Evolutionary conservation across 2,329 filamentous ascomycete species (phyloP), one percentile per base, ranked within the genome.

Genomic region (Chalaropsis thielavioides): DNA sequence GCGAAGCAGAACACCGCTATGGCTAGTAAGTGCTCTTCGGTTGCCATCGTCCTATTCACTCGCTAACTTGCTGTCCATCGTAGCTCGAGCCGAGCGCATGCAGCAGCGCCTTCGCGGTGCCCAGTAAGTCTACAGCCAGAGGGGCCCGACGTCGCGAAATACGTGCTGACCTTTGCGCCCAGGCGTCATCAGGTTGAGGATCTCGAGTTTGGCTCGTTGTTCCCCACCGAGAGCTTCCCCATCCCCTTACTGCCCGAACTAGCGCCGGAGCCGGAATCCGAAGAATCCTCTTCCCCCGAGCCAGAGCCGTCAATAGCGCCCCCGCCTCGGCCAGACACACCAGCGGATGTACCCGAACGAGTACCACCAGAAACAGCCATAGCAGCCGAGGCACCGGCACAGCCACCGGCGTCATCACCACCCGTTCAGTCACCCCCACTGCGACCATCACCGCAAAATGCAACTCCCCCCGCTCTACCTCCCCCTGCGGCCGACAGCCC

Each of bases 81-180:
- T 60, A 82, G 80, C 78, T 71, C 82, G 83, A 69, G 81, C 83
- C 69, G 82, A 84, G 72, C 82, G 83, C 71, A 79, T 86, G 75
- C 82, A 83, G 68, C 79, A 84, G 75, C 83, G 84, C 71, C 80
- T 87, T 72, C 83, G 84, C 68, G 84, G 84, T 68, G 83, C 83
- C 51, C 81, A 83, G 83, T 85, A 77, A 69, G 80, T 72, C 13
- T 35, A 1, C 15, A 10, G 38, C 27, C 15, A 46, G 51, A 31
- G 61, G 67, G 56, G 66, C 60, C 41, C 13, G 19, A 44, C n/a
- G n/a, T 61, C 44, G 61, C 8, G 17, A 17, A 35, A 40, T 10
- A 51, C 22, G 41, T 40, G 62, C 69, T 69, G 58, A 71, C 61
- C 27, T 40, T 46, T 24, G 27, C 35, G 10, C 31, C 54, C 59